phyloP scores from a whole-genome alignment of 441 rosid species.

The Metrosideros polymorpha region DNA sequence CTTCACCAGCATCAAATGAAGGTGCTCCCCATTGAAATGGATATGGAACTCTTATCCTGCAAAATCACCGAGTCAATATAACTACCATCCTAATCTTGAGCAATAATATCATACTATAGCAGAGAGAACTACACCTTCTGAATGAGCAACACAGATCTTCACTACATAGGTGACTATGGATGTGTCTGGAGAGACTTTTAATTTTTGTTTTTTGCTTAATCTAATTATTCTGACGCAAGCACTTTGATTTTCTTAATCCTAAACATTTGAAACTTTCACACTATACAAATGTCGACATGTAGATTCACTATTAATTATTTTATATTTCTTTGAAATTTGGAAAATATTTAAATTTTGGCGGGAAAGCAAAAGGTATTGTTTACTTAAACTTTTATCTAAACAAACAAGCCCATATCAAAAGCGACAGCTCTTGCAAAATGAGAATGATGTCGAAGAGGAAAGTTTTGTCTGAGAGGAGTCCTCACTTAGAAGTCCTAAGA shows the following conservation, averaged over 20 bases:
- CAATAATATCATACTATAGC: neutral
- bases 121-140: neutral
- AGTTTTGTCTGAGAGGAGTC: neutral
- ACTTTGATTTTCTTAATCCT: neutral
- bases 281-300: neutral
- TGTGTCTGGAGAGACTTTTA: neutral
- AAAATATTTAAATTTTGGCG: neutral
- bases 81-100: neutral
- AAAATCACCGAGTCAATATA: neutral
- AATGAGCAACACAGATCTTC: neutral
- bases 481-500: neutral
- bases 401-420: neutral
- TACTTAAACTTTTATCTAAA: neutral
- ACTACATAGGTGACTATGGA: neutral
- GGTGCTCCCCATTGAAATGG: constrained; percentile 99
- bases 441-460: neutral
- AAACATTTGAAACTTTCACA: neutral
- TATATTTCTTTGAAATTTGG: neutral
- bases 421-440: neutral
- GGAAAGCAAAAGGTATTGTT: neutral
- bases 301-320: neutral
- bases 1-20: constrained; percentile 96
- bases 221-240: neutral
- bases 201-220: neutral
- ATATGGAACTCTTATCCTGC: constrained; percentile 93